Conservation (phyloP, 306 rosid genomes). For the Crataegus laevigata region DNA sequence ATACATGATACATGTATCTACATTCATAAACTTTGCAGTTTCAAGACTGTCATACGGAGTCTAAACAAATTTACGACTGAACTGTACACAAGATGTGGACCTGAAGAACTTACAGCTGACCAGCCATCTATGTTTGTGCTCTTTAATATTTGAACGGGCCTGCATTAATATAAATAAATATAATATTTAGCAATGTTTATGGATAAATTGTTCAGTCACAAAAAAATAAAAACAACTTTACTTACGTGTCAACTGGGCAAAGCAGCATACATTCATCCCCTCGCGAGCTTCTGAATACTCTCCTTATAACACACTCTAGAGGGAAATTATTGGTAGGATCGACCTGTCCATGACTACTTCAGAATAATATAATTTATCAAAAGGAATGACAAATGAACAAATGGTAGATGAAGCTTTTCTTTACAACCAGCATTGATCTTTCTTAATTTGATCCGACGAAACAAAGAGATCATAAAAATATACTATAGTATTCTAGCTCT, state of each 20-base stretch:
- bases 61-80: slow-evolving; percentile 9
- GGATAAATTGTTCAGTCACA: neutral
- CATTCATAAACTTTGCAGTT: neutral
- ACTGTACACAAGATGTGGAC: slow-evolving; percentile 11
- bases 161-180: slow-evolving; percentile 25
- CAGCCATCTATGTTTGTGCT: slow-evolving; percentile 72
- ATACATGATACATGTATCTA: neutral
- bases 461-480: neutral
- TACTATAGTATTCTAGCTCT: neutral
- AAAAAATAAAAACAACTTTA: neutral
- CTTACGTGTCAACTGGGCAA: slow-evolving; percentile 92
- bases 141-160: slow-evolving; percentile 80
- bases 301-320: slow-evolving; percentile 76
- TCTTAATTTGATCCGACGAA: neutral
- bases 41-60: neutral
- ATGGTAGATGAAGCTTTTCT: neutral
- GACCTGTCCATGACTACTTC: slow-evolving; percentile 44
- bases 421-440: neutral
- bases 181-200: neutral
- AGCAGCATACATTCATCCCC: slow-evolving; percentile 80
- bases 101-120: slow-evolving; percentile 70
- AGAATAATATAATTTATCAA: neutral
- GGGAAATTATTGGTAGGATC: slow-evolving; percentile 70
- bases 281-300: slow-evolving; percentile 70
- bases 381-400: neutral